A percentile compares a stretch with the other conserved stretches of the same genome.
phyloP scores from a whole-genome alignment of 2,329 filamentous ascomycete genomes.

The Xylariaceae sp. region DNA sequence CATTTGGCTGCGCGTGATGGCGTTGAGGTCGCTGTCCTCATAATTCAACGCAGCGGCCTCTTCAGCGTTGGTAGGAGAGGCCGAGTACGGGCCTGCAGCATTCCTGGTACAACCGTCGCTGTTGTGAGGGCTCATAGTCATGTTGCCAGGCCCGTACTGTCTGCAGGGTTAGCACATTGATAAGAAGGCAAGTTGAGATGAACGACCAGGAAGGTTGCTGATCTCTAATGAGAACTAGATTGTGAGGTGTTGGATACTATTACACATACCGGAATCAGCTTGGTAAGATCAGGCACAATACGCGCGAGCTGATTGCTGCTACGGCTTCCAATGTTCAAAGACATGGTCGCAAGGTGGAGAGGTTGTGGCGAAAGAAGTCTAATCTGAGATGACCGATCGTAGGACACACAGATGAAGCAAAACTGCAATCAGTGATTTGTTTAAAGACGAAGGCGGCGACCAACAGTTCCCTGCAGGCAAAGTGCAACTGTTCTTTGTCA shows the following conservation, averaged over 20 bases:
- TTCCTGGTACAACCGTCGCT: constrained; percentile 11
- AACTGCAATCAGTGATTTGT: not conserved
- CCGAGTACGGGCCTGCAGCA: not conserved
- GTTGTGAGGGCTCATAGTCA: constrained; percentile 3
- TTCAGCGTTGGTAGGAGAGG: not conserved
- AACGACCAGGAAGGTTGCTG: not conserved
- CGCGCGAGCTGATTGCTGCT: constrained; percentile 14
- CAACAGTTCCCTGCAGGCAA: not conserved
- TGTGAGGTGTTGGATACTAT: not conserved
- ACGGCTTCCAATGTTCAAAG: constrained; percentile 17
- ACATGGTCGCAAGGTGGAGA: constrained; percentile 9
- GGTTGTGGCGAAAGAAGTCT: too few relatives aligned
- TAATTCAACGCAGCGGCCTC: constrained; percentile 30
- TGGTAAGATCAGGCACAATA: constrained; percentile 15
- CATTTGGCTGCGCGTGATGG: constrained; percentile 46
- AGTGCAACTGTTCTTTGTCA: not conserved
- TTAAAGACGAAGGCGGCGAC: not conserved
- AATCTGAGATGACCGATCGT: not conserved
- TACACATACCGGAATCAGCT: constrained; percentile 20
- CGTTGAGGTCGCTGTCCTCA: constrained; percentile 38
- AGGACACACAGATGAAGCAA: not conserved
- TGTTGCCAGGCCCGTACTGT: constrained; percentile 13
- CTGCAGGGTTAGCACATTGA: constrained; percentile 4
- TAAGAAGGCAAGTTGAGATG: not conserved
- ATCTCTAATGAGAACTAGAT: not conserved